Evolutionary conservation across 2,329 filamentous ascomycete species (phyloP).

Genomic region (Cercospora sp.): DNA sequence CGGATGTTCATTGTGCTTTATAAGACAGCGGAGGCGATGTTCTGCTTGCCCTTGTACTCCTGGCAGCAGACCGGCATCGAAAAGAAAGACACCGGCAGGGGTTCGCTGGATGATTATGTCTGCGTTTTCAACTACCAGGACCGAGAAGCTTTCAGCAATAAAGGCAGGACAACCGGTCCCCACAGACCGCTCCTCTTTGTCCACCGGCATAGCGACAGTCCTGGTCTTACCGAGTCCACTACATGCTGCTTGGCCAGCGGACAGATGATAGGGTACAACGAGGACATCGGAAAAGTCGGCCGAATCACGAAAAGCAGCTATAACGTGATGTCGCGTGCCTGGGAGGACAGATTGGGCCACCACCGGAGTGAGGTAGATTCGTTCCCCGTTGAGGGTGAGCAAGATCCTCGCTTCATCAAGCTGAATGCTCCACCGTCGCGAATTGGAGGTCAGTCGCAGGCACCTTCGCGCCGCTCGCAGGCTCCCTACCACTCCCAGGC

Average conservation of each 20-base stretch:
- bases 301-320: neutral
- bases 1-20: slow-evolving; percentile 17
- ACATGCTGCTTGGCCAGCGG: neutral
- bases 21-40: slow-evolving; percentile 9
- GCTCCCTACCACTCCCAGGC: neutral
- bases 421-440: neutral
- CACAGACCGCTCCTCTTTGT: neutral
- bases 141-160: neutral
- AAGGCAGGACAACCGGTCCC: neutral
- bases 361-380: neutral
- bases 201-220: neutral
- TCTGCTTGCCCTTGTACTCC: slow-evolving; percentile 18
- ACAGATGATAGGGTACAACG: neutral
- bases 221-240: neutral
- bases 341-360: neutral
- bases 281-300: neutral
- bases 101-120: neutral
- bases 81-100: neutral
- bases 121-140: slow-evolving; percentile 3
- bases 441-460: neutral
- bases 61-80: slow-evolving; percentile 7
- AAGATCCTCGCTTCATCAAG: neutral
- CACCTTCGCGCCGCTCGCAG: neutral
- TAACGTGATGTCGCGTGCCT: neutral
- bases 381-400: neutral